Percentiles rank a stretch among this genome's conserved stretches.
Conservation (phyloP, 257 asterid species). For the Prunella vulgaris region DNA sequence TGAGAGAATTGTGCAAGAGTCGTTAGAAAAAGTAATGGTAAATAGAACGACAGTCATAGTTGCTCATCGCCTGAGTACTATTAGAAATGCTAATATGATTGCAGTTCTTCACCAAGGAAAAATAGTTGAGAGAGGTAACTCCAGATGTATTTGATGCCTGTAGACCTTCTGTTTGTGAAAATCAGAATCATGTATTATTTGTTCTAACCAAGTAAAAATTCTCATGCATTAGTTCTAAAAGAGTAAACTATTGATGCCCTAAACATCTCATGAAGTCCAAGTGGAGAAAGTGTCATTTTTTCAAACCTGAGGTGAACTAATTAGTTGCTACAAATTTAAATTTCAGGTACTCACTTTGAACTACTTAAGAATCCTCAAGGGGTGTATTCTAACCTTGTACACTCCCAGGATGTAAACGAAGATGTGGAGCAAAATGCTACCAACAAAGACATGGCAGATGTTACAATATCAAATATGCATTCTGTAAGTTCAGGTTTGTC, state of each 20-base stretch:
- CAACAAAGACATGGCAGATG: constrained; percentile 23
- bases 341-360: constrained; percentile 40
- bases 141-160: background rate
- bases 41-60: constrained; percentile 48
- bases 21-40: constrained; percentile 41
- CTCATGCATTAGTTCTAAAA: background rate
- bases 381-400: constrained; percentile 37
- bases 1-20: constrained; percentile 45
- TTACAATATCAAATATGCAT: constrained; percentile 30
- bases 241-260: background rate
- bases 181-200: background rate
- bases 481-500: constrained; percentile 51
- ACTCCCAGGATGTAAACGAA: constrained; percentile 31
- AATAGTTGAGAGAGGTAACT: constrained; percentile 42
- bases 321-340: background rate
- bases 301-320: background rate
- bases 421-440: constrained; percentile 16
- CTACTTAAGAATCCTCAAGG: constrained; percentile 39
- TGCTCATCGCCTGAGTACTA: constrained; percentile 52
- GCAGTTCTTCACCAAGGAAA: constrained; percentile 45
- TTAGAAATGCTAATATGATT: constrained; percentile 41
- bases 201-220: background rate
- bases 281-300: background rate
- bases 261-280: background rate
- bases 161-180: background rate